Conservation (phyloP, 2,329 filamentous ascomycete genomes). For the Talaromyces sp. region DNA sequence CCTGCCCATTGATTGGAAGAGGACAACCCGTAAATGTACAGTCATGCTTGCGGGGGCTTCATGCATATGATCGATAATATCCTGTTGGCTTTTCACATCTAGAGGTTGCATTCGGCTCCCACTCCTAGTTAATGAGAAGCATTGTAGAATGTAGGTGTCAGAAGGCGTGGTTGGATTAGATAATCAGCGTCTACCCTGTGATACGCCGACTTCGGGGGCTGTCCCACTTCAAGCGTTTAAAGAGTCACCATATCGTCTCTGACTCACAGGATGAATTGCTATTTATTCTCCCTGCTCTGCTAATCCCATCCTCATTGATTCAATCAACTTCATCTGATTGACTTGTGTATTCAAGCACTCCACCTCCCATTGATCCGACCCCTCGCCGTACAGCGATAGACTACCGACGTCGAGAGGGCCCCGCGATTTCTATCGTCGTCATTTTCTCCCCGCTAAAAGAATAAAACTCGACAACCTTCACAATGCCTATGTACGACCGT, state of each 20-base stretch:
- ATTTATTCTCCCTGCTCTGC: background rate
- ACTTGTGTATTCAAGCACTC: background rate
- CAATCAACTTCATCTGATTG: background rate
- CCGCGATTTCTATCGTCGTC: conserved; percentile 20
- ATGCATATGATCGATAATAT: background rate
- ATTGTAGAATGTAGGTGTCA: background rate
- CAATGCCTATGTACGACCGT: conserved; percentile 37
- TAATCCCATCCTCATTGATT: background rate
- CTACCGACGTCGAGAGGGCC: conserved; percentile 9
- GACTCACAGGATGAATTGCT: background rate
- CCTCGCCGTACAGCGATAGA: background rate
- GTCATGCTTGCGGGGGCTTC: background rate
- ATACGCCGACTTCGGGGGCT: background rate
- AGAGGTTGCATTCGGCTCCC: background rate
- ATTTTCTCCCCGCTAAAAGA: conserved; percentile 20
- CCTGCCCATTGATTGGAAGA: background rate
- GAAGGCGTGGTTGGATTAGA: background rate
- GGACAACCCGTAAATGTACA: background rate
- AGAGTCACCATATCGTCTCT: background rate
- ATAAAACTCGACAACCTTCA: conserved; percentile 20
- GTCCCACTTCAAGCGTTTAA: background rate
- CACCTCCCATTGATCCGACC: background rate
- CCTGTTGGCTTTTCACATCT: background rate
- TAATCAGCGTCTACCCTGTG: background rate
- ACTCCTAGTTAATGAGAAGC: background rate